Percentiles rank a stretch among this genome's conserved stretches.
phyloP scores from a whole-genome alignment of 495 filamentous ascomycete species.

The Hypoxylon crocopeplum region DNA sequence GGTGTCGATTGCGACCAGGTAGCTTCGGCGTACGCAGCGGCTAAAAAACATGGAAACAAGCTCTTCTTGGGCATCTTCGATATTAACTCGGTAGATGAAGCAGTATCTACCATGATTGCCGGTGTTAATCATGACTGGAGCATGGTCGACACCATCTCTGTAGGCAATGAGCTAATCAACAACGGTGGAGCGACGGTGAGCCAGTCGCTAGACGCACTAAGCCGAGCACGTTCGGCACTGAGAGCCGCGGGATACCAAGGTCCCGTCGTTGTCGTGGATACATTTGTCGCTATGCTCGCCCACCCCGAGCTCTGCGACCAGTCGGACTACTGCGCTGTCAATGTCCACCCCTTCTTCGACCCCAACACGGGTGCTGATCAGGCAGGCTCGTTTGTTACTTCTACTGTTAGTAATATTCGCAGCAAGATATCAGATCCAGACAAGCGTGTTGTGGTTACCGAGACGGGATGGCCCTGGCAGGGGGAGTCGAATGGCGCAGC shows the following conservation, averaged over 20 bases:
- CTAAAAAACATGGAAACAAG: constrained; percentile 63
- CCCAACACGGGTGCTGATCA: constrained; percentile 57
- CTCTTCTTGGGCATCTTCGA: constrained; percentile 78
- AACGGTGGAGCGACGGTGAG: constrained; percentile 57
- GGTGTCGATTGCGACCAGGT: constrained; percentile 81
- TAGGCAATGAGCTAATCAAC: constrained; percentile 86
- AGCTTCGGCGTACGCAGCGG: constrained; percentile 63
- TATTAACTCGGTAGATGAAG: constrained; percentile 60
- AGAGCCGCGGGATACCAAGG: constrained; percentile 70
- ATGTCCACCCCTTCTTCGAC: constrained; percentile 88
- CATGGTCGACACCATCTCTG: constrained; percentile 69
- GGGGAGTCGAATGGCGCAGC: constrained; percentile 70
- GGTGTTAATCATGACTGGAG: constrained; percentile 64
- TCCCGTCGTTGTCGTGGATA: constrained; percentile 81
- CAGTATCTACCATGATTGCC: constrained; percentile 60
- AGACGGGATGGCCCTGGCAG: constrained; percentile 82
- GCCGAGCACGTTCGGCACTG: constrained; percentile 62
- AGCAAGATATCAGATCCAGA: constrained; percentile 41
- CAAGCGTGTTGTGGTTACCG: constrained; percentile 61
- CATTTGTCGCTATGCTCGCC: constrained; percentile 66
- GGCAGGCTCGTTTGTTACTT: constrained; percentile 70
- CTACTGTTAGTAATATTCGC: constrained; percentile 55
- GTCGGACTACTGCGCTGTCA: constrained; percentile 81
- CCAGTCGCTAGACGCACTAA: constrained; percentile 62
- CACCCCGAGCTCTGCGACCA: constrained; percentile 74